A percentile compares a stretch with the other conserved stretches of the same genome.
Evolutionary conservation across 352 stramenopile species (phyloP).

Genomic region (Phytopythium ostracodes): DNA sequence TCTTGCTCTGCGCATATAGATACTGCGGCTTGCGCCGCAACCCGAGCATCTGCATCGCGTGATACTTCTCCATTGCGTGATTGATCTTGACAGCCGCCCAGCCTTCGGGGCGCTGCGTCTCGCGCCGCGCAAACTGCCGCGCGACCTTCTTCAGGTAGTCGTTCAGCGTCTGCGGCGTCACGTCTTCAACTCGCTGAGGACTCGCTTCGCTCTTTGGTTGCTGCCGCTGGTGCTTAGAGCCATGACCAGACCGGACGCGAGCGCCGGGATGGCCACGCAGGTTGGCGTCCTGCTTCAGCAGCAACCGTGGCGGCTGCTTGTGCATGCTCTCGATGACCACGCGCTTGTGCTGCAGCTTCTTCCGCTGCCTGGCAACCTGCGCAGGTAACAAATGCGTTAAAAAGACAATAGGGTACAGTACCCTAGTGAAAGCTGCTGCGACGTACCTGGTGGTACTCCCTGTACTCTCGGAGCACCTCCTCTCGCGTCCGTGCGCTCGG

Average conservation of each 20-base stretch:
- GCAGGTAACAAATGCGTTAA: neutral
- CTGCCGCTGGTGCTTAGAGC: neutral
- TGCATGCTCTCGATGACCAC: slow-evolving; percentile 53
- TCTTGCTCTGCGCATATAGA: slow-evolving; percentile 53
- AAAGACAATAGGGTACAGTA: neutral
- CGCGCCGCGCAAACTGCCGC: slow-evolving; percentile 23
- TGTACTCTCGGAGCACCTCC: slow-evolving; percentile 46
- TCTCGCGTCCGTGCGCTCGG: slow-evolving; percentile 16
- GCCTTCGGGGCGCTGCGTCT: slow-evolving; percentile 36
- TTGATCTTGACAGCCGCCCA: slow-evolving; percentile 58
- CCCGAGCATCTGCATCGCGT: slow-evolving; percentile 40
- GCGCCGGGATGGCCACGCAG: neutral
- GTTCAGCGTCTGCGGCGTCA: neutral
- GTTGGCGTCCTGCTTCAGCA: slow-evolving; percentile 27
- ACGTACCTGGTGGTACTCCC: slow-evolving; percentile 29
- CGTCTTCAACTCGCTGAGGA: slow-evolving; percentile 3
- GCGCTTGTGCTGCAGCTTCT: slow-evolving; percentile 50
- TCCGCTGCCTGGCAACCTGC: slow-evolving; percentile 6
- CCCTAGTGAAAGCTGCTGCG: neutral
- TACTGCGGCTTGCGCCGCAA: slow-evolving; percentile 40
- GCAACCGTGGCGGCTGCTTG: slow-evolving; percentile 32
- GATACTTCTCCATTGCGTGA: slow-evolving; percentile 51
- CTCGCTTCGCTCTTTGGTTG: neutral
- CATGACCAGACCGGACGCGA: neutral
- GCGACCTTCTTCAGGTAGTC: slow-evolving; percentile 41